Conservation (phyloP, 2,329 filamentous ascomycete species). For the Trichoderma sp. region DNA sequence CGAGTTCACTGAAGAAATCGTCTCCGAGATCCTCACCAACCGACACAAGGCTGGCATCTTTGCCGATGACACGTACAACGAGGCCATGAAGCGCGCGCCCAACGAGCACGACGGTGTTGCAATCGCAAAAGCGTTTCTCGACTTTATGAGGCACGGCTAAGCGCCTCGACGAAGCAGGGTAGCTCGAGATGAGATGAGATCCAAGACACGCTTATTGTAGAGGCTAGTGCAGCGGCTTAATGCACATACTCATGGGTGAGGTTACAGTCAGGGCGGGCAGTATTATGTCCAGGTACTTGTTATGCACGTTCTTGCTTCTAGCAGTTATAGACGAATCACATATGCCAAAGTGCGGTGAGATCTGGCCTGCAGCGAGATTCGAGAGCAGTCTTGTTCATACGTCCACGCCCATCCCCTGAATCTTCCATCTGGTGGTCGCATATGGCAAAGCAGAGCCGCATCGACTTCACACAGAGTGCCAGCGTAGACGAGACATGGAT, state of each 20-base stretch:
- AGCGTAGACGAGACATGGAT: neutral
- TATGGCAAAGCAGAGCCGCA: slow-evolving; percentile 4
- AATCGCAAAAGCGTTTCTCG: slow-evolving; percentile 73
- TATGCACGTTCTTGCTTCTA: neutral
- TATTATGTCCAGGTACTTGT: neutral
- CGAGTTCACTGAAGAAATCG: slow-evolving; percentile 48
- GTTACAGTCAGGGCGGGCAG: neutral
- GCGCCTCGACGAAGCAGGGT: neutral
- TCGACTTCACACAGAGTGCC: neutral
- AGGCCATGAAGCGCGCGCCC: slow-evolving; percentile 66
- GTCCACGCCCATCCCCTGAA: neutral
- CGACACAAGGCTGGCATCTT: slow-evolving; percentile 71
- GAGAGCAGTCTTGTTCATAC: neutral
- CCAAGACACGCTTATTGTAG: neutral
- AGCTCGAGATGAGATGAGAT: neutral
- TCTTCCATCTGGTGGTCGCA: neutral
- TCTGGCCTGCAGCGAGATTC: slow-evolving; percentile 7
- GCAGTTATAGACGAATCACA: slow-evolving; percentile 8
- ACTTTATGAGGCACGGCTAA: slow-evolving; percentile 67
- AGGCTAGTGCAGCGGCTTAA: neutral
- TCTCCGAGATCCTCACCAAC: slow-evolving; percentile 45
- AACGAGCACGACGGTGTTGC: slow-evolving; percentile 77
- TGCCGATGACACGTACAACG: slow-evolving; percentile 66
- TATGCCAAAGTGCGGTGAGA: slow-evolving; percentile 23
- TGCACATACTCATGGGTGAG: neutral